Evolutionary conservation across 2,329 filamentous ascomycete genomes (phyloP).

Genomic region (Harringtonia aguacate): DNA sequence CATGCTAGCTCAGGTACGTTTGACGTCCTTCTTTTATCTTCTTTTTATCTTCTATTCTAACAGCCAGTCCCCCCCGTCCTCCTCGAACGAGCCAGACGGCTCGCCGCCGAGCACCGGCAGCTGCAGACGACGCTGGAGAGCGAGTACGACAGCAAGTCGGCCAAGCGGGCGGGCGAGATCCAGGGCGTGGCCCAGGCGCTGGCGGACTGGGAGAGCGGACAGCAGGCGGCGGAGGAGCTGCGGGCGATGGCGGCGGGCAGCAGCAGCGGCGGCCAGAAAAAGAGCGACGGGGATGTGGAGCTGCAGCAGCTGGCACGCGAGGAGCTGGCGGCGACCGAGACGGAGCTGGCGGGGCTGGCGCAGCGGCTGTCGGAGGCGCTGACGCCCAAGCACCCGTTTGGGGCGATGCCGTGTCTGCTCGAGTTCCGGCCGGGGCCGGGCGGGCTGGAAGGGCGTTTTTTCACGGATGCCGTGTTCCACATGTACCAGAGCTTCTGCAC

Average conservation of each 20-base stretch:
- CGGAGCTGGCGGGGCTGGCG: constrained; percentile 51
- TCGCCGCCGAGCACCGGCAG: constrained; percentile 46
- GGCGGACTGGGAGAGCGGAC: constrained; percentile 45
- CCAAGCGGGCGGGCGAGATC: constrained; percentile 52
- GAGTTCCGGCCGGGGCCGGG: constrained; percentile 90
- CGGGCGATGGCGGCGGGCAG: constrained; percentile 35
- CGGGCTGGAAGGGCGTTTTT: constrained; percentile 82
- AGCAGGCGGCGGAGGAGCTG: constrained; percentile 43
- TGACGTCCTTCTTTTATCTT: background rate
- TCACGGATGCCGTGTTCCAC: constrained; percentile 73
- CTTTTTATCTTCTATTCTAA: constrained; percentile 8
- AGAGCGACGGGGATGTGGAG: constrained; percentile 49
- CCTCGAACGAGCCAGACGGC: constrained; percentile 46
- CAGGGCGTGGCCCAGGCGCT: constrained; percentile 46
- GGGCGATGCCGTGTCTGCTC: constrained; percentile 76
- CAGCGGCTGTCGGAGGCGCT: constrained; percentile 63
- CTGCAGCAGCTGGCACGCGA: constrained; percentile 70
- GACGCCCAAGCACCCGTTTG: constrained; percentile 83
- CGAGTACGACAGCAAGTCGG: constrained; percentile 45
- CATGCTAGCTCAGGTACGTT: constrained; percentile 33
- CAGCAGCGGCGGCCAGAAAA: too few species aligned
- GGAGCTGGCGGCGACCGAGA: constrained; percentile 59
- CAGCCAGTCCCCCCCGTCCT: constrained; percentile 38
- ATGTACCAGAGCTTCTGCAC: constrained; percentile 78
- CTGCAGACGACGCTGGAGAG: constrained; percentile 40